phyloP scores from a whole-genome alignment of 2,329 filamentous ascomycete species.

The Aspergillus udagawae region DNA sequence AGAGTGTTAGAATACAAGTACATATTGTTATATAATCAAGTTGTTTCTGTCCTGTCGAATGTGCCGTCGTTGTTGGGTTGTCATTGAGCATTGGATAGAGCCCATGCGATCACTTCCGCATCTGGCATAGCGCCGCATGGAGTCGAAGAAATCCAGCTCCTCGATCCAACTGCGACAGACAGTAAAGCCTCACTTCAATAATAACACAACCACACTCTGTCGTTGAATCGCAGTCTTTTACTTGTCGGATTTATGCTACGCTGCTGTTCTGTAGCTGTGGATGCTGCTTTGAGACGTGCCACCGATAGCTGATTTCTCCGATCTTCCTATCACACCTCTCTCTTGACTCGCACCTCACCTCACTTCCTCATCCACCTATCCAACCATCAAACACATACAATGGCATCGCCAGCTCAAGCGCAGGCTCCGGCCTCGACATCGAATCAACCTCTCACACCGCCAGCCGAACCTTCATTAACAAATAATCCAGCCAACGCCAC shows the following conservation, averaged over 20 bases:
- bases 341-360: neutral
- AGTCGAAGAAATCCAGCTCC: neutral
- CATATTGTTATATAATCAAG: neutral
- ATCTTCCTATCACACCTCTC: neutral
- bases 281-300: neutral
- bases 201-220: neutral
- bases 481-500: constrained; percentile 17
- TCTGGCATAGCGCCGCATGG: neutral
- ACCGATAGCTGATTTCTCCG: neutral
- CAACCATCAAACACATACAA: constrained; percentile 10
- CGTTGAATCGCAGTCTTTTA: neutral
- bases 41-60: neutral
- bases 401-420: constrained; percentile 34
- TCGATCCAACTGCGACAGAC: neutral
- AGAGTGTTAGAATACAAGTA: neutral
- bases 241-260: neutral
- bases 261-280: neutral
- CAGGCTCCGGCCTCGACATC: constrained; percentile 25
- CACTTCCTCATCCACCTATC: neutral
- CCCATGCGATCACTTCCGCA: neutral
- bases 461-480: constrained; percentile 35
- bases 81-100: neutral
- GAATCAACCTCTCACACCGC: constrained; percentile 41
- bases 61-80: neutral
- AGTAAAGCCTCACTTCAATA: neutral